Percentiles rank a stretch among this genome's conserved stretches.
Evolutionary conservation across 805 yeast genomes (phyloP).

Genomic region (Barnettozyma sucrosica): DNA sequence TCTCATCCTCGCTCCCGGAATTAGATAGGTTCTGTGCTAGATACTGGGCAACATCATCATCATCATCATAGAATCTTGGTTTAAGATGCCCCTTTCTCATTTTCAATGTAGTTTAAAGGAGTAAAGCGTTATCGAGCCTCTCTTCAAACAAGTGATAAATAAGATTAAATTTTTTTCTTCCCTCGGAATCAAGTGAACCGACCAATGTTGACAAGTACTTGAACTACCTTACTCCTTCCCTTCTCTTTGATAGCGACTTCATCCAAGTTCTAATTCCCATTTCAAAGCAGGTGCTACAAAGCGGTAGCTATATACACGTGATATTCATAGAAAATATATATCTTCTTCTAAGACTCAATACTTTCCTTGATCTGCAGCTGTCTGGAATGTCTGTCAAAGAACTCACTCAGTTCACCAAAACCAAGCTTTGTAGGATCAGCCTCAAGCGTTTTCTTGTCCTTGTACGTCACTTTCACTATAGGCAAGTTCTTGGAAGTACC

Average conservation of each 20-base stretch:
- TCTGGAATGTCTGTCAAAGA: conserved; percentile 80
- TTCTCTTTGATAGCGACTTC: too few relatives aligned
- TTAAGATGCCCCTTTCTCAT: conserved; percentile 17
- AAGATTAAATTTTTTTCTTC: background rate
- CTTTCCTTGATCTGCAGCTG: conserved; percentile 70
- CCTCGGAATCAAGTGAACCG: background rate
- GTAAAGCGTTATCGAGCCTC: too few relatives aligned
- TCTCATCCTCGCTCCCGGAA: conserved; percentile 34
- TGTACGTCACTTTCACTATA: conserved; percentile 66
- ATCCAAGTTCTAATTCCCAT: too few relatives aligned
- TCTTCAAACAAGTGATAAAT: background rate
- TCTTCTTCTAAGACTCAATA: conserved; percentile 33
- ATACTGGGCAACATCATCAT: conserved; percentile 17
- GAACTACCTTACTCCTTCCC: too few relatives aligned
- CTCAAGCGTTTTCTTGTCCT: conserved; percentile 67
- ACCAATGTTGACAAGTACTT: too few relatives aligned
- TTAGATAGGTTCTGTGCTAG: conserved; percentile 11
- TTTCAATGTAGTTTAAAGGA: background rate
- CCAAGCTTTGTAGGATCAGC: conserved; percentile 56
- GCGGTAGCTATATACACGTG: conserved; percentile 4
- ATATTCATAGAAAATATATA: background rate
- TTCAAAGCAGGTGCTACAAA: background rate
- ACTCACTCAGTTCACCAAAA: conserved; percentile 56
- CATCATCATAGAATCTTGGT: conserved; percentile 19
- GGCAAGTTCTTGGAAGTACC: conserved; percentile 43